Percentiles rank a stretch among this genome's conserved stretches.
These are phyloP conservation scores for Tetracladium setigerum DNA, from an alignment of 495 filamentous ascomycete species.

Conservation along the genomic window DNA sequence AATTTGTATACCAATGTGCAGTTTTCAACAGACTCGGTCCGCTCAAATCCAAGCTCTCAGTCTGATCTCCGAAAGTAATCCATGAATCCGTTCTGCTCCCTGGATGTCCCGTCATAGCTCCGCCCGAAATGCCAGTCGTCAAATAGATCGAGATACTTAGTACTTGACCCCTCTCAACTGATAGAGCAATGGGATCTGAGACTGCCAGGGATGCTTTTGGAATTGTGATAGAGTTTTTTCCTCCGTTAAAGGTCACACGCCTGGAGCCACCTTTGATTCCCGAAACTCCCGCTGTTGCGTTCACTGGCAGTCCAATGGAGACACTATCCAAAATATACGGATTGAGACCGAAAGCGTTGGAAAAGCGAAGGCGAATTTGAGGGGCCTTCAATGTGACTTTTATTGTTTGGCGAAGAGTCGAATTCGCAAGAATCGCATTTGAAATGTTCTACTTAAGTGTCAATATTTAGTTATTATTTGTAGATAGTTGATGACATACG, in stretches of 20 bases:
- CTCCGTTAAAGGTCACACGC: constrained; percentile 51
- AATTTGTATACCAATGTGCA: constrained; percentile 51
- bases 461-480: too few relatives aligned
- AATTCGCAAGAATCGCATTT: constrained; percentile 35
- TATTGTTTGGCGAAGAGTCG: constrained; percentile 62
- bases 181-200: constrained; percentile 55
- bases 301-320: constrained; percentile 45
- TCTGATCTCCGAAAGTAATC: constrained; percentile 46
- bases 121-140: constrained; percentile 44
- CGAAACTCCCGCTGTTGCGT: constrained; percentile 41
- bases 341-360: constrained; percentile 58
- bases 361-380: constrained; percentile 54
- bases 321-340: constrained; percentile 54
- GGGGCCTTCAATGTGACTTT: constrained; percentile 47
- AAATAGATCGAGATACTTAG: constrained; percentile 55
- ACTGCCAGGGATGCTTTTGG: constrained; percentile 50
- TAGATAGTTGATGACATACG: too few relatives aligned
- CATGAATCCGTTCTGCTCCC: constrained; percentile 60
- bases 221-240: constrained; percentile 40
- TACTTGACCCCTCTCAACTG: constrained; percentile 36
- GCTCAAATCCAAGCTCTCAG: constrained; percentile 36
- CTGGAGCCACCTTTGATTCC: constrained; percentile 44
- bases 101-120: constrained; percentile 56
- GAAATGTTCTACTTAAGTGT: constrained; percentile 16
- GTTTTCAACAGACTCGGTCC: constrained; percentile 34